Conservation (phyloP, 352 stramenopile genomes). For the Pythium dissimile region DNA sequence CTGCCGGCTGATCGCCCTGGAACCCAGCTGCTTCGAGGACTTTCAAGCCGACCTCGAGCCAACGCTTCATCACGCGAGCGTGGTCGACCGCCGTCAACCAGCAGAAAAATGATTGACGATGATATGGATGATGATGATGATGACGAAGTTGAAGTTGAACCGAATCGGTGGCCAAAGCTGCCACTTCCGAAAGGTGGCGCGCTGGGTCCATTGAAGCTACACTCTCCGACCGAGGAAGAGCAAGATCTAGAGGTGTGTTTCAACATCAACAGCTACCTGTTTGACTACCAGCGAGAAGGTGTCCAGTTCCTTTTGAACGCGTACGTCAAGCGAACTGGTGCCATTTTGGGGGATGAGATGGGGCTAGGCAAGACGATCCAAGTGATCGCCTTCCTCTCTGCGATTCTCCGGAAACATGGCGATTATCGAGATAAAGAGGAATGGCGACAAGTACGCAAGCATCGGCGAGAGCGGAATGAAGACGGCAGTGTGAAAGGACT, state of each 20-base stretch:
- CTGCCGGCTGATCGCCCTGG: too few species aligned
- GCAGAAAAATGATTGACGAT: conserved; percentile 3
- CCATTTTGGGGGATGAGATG: conserved; percentile 99
- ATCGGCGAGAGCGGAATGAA: conserved; percentile 67
- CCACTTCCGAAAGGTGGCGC: conserved; percentile 36
- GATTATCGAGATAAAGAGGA: conserved; percentile 94
- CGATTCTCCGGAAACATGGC: conserved; percentile 89
- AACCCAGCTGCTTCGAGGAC: background rate
- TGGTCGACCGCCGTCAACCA: background rate
- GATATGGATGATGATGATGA: conserved; percentile 24
- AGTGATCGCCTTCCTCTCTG: conserved; percentile 89
- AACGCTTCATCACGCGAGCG: conserved; percentile 3
- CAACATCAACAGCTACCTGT: conserved; percentile 72
- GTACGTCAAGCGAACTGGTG: conserved; percentile 43
- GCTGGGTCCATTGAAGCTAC: conserved; percentile 41
- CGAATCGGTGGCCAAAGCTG: conserved; percentile 51
- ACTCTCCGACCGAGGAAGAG: conserved; percentile 5
- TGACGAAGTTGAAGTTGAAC: conserved; percentile 9
- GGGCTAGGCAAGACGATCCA: conserved; percentile 94
- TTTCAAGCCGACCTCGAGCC: background rate
- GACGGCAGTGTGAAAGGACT: conserved; percentile 25
- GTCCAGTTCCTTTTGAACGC: conserved; percentile 63
- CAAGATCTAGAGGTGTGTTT: conserved; percentile 46
- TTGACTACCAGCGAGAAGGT: conserved; percentile 73
- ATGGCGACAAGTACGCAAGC: conserved; percentile 93